Base-by-base conservation (phyloP, 495 filamentous ascomycete species). In the Paragyromitra xinjiangensis region DNA sequence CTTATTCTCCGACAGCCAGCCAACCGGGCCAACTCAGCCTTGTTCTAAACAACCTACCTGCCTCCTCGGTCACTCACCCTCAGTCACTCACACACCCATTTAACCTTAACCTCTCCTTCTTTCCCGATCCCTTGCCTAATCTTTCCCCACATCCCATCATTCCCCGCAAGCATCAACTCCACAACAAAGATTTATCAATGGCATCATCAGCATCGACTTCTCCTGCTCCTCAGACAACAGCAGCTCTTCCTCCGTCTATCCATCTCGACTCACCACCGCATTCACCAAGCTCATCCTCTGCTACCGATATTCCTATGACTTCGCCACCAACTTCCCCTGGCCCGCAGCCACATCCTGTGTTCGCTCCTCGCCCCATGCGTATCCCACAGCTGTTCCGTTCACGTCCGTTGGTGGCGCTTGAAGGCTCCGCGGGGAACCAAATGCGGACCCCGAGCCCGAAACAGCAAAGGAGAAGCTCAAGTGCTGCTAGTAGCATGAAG, bases 361-460 rank as follows among this genome's bases (percentile, higher is more conserved):
- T 79, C 9, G 78, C 78, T 26, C 76, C 78, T 37, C 78, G 76
- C 12, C 78, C 78, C 40, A 71, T 79, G 64, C 78, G 76, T 19
- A 78, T 79, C 24, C 78, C 78, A 0, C 78, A 80, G 29, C 64
- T 69, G 26, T 77, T 73, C 26, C 75, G 76, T n/a, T 69, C 76
- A 26, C 78, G 75, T 9, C 78, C 78, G n/a, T 26, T 79, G 19
- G 59, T 79, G 61, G 74, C 75, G 16, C 67, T 79, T n/a, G 77
- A 79, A 22, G 67, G 75, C 5, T 73, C 63, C 24, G 44, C 75
- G 22, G 66, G 73, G 53, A 77, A 77, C 45, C 76, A 77, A 37
- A 77, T 71, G 50, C 77, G 77, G 8, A 78, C 77, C 3, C 77
- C 77, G 16, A 79, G 77, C 6, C 77, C 77, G 12, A 77, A 77